A percentile compares a stretch with the other conserved stretches of the same genome.
Evolutionary conservation across 106 monocot species (phyloP).

Genomic region (Allium sativum): DNA sequence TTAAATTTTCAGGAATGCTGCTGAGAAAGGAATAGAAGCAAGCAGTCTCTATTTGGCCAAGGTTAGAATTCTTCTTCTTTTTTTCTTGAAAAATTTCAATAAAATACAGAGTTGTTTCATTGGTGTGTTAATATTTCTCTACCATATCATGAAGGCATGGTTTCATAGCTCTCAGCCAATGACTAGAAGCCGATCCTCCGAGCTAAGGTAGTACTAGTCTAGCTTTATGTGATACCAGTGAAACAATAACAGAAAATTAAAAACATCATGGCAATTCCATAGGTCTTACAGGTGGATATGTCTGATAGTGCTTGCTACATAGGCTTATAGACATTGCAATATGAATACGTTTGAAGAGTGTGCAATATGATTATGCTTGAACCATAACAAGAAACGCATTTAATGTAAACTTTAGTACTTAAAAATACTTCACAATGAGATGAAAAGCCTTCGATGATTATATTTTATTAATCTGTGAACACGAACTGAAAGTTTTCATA

Average conservation of each 20-base stretch:
- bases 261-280: no score
- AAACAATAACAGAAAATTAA: not conserved
- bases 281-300: no score
- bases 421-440: no score
- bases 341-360: no score
- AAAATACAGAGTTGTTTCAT: not conserved
- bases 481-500: no score
- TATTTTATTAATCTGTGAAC: no score
- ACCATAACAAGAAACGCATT: no score
- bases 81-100: not conserved
- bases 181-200: constrained; percentile 60
- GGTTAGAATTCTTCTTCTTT: constrained; percentile 7
- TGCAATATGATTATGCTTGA: no score
- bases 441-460: no score
- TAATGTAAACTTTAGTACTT: no score
- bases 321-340: no score
- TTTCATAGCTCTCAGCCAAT: constrained; percentile 66
- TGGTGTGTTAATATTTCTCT: not conserved
- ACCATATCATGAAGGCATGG: constrained; percentile 40
- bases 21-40: constrained; percentile 44
- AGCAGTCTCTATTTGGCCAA: constrained; percentile 51
- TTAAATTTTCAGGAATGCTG: constrained; percentile 31
- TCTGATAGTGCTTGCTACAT: no score
- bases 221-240: not conserved
- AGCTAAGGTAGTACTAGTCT: constrained; percentile 27